Base-by-base conservation (phyloP, 345 rosid species). In the Raphanus sativus region DNA sequence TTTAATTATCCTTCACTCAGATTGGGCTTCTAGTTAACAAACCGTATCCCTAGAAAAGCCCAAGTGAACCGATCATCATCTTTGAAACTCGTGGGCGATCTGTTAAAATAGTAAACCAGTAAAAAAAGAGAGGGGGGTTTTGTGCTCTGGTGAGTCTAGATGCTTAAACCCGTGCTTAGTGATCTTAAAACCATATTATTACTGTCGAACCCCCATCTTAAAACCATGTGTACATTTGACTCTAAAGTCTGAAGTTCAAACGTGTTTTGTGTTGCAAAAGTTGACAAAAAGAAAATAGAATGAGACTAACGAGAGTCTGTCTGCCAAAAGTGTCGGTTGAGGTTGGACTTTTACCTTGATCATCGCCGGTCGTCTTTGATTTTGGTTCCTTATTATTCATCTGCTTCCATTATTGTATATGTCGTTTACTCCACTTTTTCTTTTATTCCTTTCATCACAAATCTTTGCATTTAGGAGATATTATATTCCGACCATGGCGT, bases 311-410 rank as follows among this genome's bases (percentile, higher is more conserved):
- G 76, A 77, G 60, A 78, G 56, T 78, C 69, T 56, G 36, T 59
- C 73, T 75, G 52, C 67, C 16, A 67, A 42, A 29, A 75, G 73
- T 59, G 78, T 67, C 73, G 67, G 67, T 65, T 59, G 67, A 59
- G 62, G n/a, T 38, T 67, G 61, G 79, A 76, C 73, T 77, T 72
- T 55, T 48, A 72, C 74, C 62, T 48, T 73, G 48, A 67, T 72
- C 63, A 73, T 67, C 74, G 74, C 81, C 81, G 81, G 77, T 78
- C 77, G 59, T 67, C 17, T 60, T 78, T 67, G 69, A 67, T 77
- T 71, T 58, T 0, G 32, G 64, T 50, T 71, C 54, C 71, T 71
- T 54, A 26, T 15, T 24, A 8, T 78, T 72, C 63, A 66, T 48
- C 3, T 67, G 73, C 62, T 78, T 79, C 69, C 77, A 73, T 78